Conservation (phyloP, 805 yeast genomes). For the Peterozyma toletana region DNA sequence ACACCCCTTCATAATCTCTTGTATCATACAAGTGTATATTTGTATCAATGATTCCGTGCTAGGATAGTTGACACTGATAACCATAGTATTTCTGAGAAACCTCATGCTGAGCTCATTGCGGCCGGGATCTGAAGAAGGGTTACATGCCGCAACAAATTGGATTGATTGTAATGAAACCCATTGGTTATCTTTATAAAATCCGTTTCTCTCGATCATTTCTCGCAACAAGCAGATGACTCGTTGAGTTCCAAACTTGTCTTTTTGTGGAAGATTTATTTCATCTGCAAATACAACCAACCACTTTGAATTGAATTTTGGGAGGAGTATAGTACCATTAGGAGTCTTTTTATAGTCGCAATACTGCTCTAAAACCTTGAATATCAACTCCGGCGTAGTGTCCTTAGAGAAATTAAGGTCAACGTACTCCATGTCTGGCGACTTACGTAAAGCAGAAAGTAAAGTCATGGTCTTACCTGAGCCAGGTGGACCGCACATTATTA, state of each 20-base stretch:
- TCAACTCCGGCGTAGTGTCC: slow-evolving; percentile 57
- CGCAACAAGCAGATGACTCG: slow-evolving; percentile 63
- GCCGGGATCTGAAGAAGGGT: slow-evolving; percentile 80
- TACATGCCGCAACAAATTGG: slow-evolving; percentile 93
- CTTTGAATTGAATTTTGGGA: slow-evolving; percentile 56
- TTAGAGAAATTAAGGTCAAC: slow-evolving; percentile 77
- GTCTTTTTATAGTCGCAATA: slow-evolving; percentile 55
- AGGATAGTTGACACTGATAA: slow-evolving; percentile 78
- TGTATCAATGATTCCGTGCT: slow-evolving; percentile 49
- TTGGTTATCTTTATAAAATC: slow-evolving; percentile 65
- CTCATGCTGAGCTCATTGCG: slow-evolving; percentile 50
- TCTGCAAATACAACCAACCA: slow-evolving; percentile 86
- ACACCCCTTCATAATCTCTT: slow-evolving; percentile 56
- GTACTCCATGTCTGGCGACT: slow-evolving; percentile 49
- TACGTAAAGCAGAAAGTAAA: slow-evolving; percentile 57
- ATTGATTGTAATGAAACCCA: slow-evolving; percentile 65
- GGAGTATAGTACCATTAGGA: slow-evolving; percentile 41
- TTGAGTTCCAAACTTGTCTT: slow-evolving; percentile 71
- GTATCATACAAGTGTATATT: slow-evolving; percentile 56
- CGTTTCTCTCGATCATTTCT: slow-evolving; percentile 63
- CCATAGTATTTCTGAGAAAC: slow-evolving; percentile 57
- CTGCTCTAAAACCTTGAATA: slow-evolving; percentile 64
- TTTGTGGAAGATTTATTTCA: slow-evolving; percentile 77
- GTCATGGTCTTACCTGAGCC: slow-evolving; percentile 98
- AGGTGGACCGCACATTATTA: slow-evolving; percentile 90